These are phyloP conservation scores for Scedosporium aurantiacum DNA, from an alignment of 2,329 filamentous ascomycete genomes.

Conservation along the genomic window DNA sequence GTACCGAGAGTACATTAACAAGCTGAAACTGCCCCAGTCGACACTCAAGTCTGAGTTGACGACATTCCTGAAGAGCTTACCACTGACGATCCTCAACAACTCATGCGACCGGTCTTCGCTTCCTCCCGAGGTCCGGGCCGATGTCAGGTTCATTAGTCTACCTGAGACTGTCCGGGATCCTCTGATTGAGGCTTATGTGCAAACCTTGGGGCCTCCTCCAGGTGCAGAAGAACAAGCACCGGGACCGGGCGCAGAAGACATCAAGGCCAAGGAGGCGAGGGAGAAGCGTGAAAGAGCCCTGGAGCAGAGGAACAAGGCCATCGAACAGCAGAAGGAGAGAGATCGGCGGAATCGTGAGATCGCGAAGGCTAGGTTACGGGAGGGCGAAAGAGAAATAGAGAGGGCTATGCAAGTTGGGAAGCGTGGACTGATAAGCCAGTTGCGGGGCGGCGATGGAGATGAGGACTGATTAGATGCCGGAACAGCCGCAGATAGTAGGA, in stretches of 20 bases:
- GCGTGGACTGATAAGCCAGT: constrained; percentile 51
- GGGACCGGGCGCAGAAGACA: constrained; percentile 39
- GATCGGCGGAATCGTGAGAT: constrained; percentile 48
- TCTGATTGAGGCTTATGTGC: constrained; percentile 55
- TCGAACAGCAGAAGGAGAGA: constrained; percentile 51
- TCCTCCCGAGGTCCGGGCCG: constrained; percentile 50
- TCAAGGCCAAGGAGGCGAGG: constrained; percentile 38
- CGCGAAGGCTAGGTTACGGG: constrained; percentile 49
- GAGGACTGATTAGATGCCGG: not conserved
- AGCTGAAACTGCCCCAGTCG: constrained; percentile 54
- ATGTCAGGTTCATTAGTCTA: constrained; percentile 60
- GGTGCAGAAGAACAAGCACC: constrained; percentile 24
- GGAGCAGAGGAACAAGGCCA: constrained; percentile 49
- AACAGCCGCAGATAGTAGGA: too few species aligned
- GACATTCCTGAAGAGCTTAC: constrained; percentile 50
- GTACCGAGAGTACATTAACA: constrained; percentile 63
- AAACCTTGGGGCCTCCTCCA: constrained; percentile 49
- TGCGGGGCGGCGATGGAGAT: constrained; percentile 21
- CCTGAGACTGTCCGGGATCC: constrained; percentile 49
- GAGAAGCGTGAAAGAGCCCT: constrained; percentile 55
- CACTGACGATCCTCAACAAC: constrained; percentile 47
- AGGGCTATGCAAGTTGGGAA: constrained; percentile 59
- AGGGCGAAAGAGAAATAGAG: constrained; percentile 58
- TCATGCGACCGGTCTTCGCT: constrained; percentile 44
- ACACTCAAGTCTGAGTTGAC: constrained; percentile 61